A percentile compares a stretch with the other conserved stretches of the same genome.
phyloP scores from a whole-genome alignment of 208 protist genomes.

The Wallacemonas sp. region DNA sequence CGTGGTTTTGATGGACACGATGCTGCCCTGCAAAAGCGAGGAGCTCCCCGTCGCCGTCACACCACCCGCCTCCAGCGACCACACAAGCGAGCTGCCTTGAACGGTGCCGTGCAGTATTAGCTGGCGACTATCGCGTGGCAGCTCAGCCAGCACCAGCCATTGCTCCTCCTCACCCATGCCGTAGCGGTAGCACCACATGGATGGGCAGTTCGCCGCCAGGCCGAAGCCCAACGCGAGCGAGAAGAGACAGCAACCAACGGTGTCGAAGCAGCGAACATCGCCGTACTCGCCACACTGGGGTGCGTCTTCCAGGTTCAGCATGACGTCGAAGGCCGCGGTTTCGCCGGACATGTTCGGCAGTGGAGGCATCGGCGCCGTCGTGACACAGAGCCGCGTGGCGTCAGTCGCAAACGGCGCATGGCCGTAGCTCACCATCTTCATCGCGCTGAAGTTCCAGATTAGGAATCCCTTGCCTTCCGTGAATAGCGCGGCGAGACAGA shows the following conservation, averaged over 20 bases:
- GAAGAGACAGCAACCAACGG: constrained; percentile 39
- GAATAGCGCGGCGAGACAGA: constrained; percentile 62
- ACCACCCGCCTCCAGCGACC: constrained; percentile 23
- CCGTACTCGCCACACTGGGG: constrained; percentile 47
- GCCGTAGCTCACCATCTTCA: constrained; percentile 59
- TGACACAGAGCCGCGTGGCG: constrained; percentile 44
- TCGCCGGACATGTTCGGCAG: constrained; percentile 63
- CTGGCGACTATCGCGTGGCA: constrained; percentile 18
- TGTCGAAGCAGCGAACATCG: constrained; percentile 39
- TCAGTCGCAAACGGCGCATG: constrained; percentile 33
- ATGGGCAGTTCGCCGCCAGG: constrained; percentile 25
- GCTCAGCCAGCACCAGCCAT: constrained; percentile 30
- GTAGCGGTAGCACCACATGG: constrained; percentile 48
- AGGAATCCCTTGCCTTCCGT: constrained; percentile 65
- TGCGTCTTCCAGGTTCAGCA: constrained; percentile 17
- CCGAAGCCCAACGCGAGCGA: constrained; percentile 50
- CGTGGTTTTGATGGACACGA: constrained; percentile 40
- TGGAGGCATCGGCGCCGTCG: constrained; percentile 33
- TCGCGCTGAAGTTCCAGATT: constrained; percentile 69
- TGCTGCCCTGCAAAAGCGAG: constrained; percentile 32
- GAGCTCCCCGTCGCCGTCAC: constrained; percentile 19
- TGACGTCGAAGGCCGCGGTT: constrained; percentile 44
- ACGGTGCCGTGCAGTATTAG: constrained; percentile 26
- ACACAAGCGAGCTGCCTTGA: constrained; percentile 27
- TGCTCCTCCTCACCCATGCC: constrained; percentile 18